Evolutionary conservation across 352 stramenopile genomes (phyloP), one percentile per base, ranked within the genome.

Genomic region (Hyaloperonospora brassicae): DNA sequence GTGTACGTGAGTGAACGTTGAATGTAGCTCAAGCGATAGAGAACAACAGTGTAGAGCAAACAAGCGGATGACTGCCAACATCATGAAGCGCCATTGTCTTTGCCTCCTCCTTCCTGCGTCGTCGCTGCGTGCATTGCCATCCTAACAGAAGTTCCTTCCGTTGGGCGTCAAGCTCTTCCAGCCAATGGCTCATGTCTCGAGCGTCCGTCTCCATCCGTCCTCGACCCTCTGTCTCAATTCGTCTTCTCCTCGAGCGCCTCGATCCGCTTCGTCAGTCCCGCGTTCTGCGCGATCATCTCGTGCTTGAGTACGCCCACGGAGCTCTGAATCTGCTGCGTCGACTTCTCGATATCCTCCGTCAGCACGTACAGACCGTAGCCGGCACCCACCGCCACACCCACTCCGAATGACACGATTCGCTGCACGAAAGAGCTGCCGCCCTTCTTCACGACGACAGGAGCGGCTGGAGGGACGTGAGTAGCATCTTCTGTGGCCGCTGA

Each of bases 351-450:
- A 61, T 88, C 78, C 50, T 90, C 74, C 40, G 70, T 71, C 49
- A 90, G 55, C 63, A 86, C 70, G 66, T 81, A 86, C 21, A 90
- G 76, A 0, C 77, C 80, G 43, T 84, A 75, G 40, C 70, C 76
- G 23, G 70, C 73, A 35, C 76, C 80, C 6, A 86, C 55, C 1
- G 72, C 70, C 34, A 87, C 85, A 35, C 80, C 80, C 25, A 90
- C 72, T 27, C 65, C 74, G 55, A 90, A 90, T 21, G 80, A 74
- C 45, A 83, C 49, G 27, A 90, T 58, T 23, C 80, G 80, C 62
- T 90, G 77, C 50, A 80, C 57, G 58, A 90, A 79, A 35, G 77
- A 87, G 65, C 75, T 87, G 49, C 80, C 80, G 35, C 60, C 63
- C 40, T 70, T 76, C 50, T 75, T 73, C 8, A 72, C 58, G 21